Base-by-base conservation (phyloP, 176 grass and related monocot species). In the Alloteropsis semialata region DNA sequence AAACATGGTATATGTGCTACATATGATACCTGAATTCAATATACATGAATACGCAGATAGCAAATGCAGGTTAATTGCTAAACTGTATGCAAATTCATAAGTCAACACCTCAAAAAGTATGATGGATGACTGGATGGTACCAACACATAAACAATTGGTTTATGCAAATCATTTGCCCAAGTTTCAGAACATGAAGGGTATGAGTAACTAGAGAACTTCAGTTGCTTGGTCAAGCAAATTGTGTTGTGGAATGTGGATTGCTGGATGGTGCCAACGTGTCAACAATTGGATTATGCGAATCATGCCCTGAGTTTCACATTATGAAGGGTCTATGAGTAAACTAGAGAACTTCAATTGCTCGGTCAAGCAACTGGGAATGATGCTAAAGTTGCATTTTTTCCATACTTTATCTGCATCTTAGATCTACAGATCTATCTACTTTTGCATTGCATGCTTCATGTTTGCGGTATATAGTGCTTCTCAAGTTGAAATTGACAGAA, bases 271-370 rank as follows among this genome's bases (percentile, higher is more conserved):
- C n/a, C n/a, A n/a, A n/a, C n/a, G n/a, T n/a, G n/a, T n/a, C n/a
- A n/a, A n/a, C n/a, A n/a, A n/a, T n/a, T n/a, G n/a, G n/a, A n/a
- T n/a, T n/a, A n/a, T n/a, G n/a, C n/a, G n/a, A n/a, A n/a, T n/a
- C n/a, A n/a, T n/a, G n/a, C n/a, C n/a, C n/a, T n/a, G n/a, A n/a
- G n/a, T n/a, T n/a, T n/a, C n/a, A n/a, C n/a, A n/a, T n/a, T n/a
- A 19, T 33, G 44, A 79, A 72, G 58, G 27, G n/a, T 81, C 22
- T 36, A 28, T n/a, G 39, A 58, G 41, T 50, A 39, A 69, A 29
- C 43, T 39, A 51, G 30, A 79, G 21, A 72, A 30, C 45, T 68
- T 83, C 24, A 34, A 64, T 54, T 88, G 73, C 65, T 85, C 51
- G 41, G 16, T 70, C 15, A 36, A 69, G 21, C 48, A 79, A 14